Evolutionary conservation across 176 grass and related monocot genomes (phyloP).

Genomic region (Otatea glauca): DNA sequence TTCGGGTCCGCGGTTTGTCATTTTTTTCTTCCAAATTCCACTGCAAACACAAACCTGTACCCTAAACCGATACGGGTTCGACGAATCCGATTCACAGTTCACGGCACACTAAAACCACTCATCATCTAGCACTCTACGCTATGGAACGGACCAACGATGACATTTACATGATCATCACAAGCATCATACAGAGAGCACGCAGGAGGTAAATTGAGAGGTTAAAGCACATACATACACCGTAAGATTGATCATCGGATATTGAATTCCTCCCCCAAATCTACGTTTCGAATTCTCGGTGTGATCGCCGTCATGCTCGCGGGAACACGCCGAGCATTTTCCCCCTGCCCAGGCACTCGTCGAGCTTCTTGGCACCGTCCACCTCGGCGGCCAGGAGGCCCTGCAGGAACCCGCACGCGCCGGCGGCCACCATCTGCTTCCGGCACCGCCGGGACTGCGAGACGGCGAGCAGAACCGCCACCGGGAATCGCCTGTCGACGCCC

Average conservation of each 20-base stretch:
- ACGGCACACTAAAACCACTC: conserved; percentile 19
- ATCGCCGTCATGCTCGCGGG: conserved; percentile 59
- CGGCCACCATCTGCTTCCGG: conserved; percentile 85
- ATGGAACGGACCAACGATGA: conserved; percentile 4
- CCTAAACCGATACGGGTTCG: too few species aligned
- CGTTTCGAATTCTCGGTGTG: neutral
- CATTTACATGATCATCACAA: conserved; percentile 43
- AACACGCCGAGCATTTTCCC: conserved; percentile 90
- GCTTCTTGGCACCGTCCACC: conserved; percentile 79
- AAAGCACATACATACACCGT: conserved; percentile 41
- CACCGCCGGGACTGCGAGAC: conserved; percentile 65
- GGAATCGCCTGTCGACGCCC: conserved; percentile 58
- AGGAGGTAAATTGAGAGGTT: neutral
- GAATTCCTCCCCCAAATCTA: neutral
- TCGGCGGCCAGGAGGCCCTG: conserved; percentile 55
- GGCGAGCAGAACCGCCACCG: conserved; percentile 55
- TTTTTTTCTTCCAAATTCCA: too few species aligned
- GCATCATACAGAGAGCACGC: neutral
- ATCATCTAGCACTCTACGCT: conserved; percentile 37
- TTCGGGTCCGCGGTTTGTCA: too few species aligned
- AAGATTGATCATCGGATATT: neutral
- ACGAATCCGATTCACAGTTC: too few species aligned
- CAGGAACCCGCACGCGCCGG: conserved; percentile 78
- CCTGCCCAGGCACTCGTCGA: conserved; percentile 68
- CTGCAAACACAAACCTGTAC: too few species aligned